Conservation (phyloP, 345 rosid species). For the Salix koriyanagi region DNA sequence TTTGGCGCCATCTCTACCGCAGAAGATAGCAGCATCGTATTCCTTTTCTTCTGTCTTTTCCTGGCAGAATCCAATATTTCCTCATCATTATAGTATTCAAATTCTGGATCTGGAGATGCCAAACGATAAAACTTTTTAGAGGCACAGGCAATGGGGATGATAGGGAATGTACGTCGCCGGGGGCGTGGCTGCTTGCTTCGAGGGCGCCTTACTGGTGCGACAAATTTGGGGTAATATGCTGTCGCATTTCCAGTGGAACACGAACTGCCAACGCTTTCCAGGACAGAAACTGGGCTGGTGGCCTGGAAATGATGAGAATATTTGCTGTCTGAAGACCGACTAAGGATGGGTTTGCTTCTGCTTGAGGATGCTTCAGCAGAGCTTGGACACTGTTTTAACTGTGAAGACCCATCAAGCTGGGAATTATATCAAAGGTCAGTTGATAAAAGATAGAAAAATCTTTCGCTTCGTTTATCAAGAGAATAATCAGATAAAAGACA, state of each 20-base stretch:
- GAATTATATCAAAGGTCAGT: constrained; percentile 9
- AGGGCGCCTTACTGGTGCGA: constrained; percentile 49
- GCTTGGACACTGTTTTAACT: constrained; percentile 26
- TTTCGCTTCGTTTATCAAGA: not conserved
- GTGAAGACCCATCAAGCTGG: constrained; percentile 34
- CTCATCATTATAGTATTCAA: constrained; percentile 5
- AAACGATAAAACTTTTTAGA: not conserved
- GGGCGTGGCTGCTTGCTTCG: constrained; percentile 71
- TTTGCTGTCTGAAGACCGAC: constrained; percentile 37
- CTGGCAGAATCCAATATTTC: constrained; percentile 2
- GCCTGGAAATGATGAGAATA: constrained; percentile 41
- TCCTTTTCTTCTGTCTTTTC: constrained; percentile 28
- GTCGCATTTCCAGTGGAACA: constrained; percentile 40
- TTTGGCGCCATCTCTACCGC: constrained; percentile 21
- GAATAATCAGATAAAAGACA: not conserved
- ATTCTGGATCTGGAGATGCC: constrained; percentile 15
- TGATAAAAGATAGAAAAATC: not conserved
- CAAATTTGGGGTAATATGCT: constrained; percentile 24
- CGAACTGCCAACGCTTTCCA: constrained; percentile 60
- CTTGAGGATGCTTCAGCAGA: constrained; percentile 37
- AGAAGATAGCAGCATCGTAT: constrained; percentile 25
- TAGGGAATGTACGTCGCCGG: constrained; percentile 10
- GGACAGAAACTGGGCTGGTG: constrained; percentile 72
- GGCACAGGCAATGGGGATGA: not conserved
- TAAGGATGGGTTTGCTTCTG: constrained; percentile 22